Base-by-base conservation (phyloP, 352 stramenopile genomes). In the Globisporangium spiculum region DNA sequence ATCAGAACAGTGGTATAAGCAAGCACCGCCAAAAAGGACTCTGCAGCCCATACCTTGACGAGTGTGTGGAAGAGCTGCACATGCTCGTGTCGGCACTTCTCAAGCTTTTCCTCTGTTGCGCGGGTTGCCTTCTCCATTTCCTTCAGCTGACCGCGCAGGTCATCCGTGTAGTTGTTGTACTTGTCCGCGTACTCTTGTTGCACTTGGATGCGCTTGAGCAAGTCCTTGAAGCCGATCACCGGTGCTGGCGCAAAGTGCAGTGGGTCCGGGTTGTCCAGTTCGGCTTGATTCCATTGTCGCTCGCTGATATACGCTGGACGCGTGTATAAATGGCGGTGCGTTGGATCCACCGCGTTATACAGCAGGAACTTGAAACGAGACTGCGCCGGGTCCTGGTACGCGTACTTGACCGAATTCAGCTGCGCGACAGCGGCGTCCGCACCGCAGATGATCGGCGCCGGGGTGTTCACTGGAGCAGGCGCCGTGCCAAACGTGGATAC, bases 341-440 rank as follows among this genome's bases (percentile, higher is more conserved):
- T 89, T 27, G 89, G 87, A 63, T 96, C 89, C 3, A 96, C 87
- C 20, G 85, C 87, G 71, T 96, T 96, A 79, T 96, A 96, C 77
- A 96, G 88, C 36, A 96, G 74, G 61, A 94, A 93, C 69, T 96
- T 96, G 78, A 96, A 96, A 1, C 89, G 85, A 27, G 89, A 96
- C 75, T 95, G 89, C 55, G 77, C 77, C 1, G 84, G 86, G 65
- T 96, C 89, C 61, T 93, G 74, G 64, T 96, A 96, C 36, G 87
- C 87, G 59, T 88, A 86, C 68, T 93, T 93, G 64, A 96, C 75
- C 46, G 84, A 83, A 62, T 94, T 93, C 10, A 96, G 70, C 71
- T 93, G 86, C 27, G 85, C 84, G 27, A 94, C 81, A 0, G 89
- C 88, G 2, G 89, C 81, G 67, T 96, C 86, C 7, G 85, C 81